Percentiles rank a stretch among this genome's conserved stretches.
phyloP scores from a whole-genome alignment of 495 filamentous ascomycete genomes.

The Aspergillus cristatus region DNA sequence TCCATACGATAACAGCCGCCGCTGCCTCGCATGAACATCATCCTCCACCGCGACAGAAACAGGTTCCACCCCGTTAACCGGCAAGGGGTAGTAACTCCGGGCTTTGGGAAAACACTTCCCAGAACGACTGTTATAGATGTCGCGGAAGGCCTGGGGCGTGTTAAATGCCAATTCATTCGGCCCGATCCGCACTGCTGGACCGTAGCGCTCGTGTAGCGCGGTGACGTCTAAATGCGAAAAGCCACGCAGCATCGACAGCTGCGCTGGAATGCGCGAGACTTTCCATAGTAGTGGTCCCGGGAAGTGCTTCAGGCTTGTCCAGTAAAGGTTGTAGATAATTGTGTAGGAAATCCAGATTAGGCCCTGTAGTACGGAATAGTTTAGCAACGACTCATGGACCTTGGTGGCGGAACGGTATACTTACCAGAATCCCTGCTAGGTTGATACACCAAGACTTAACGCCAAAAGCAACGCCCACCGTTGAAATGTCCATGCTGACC shows the following conservation, averaged over 20 bases:
- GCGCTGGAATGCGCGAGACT: slow-evolving; percentile 27
- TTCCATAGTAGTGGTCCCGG: slow-evolving; percentile 43
- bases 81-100: slow-evolving; percentile 9
- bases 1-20: slow-evolving; percentile 42
- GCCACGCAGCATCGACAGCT: slow-evolving; percentile 13
- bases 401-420: too few species aligned
- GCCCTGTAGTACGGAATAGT: slow-evolving; percentile 14
- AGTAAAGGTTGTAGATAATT: slow-evolving; percentile 37
- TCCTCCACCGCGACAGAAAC: slow-evolving; percentile 11
- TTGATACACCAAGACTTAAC: too few species aligned
- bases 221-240: slow-evolving; percentile 16
- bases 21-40: slow-evolving; percentile 32
- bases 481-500: too few species aligned
- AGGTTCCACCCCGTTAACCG: not conserved
- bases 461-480: slow-evolving; percentile 7
- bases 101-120: slow-evolving; percentile 12
- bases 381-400: too few species aligned
- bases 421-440: slow-evolving; percentile 15
- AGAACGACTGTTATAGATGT: slow-evolving; percentile 42
- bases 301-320: slow-evolving; percentile 39
- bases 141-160: slow-evolving; percentile 42
- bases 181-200: slow-evolving; percentile 43
- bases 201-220: slow-evolving; percentile 41
- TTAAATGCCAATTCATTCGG: slow-evolving; percentile 45
- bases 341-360: slow-evolving; percentile 7